A percentile compares a stretch with the other conserved stretches of the same genome.
phyloP scores from a whole-genome alignment of 495 filamentous ascomycete species.

The Penicillium arizonense region DNA sequence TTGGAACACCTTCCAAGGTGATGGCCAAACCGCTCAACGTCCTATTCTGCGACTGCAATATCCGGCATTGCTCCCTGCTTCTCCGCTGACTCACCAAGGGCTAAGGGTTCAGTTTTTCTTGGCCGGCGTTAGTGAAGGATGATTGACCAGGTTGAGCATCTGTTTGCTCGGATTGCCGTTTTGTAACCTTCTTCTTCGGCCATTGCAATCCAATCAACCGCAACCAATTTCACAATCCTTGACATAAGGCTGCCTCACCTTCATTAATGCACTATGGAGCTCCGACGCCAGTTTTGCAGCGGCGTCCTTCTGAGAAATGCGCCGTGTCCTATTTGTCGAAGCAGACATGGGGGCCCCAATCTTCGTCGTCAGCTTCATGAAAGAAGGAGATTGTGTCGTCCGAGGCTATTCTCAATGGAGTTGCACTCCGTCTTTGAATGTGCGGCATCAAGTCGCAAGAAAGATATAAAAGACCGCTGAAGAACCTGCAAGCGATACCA shows the following conservation, averaged over 20 bases:
- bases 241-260: neutral
- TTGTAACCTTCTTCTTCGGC: no score
- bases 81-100: no score
- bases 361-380: slow-evolving; percentile 3
- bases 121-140: no score
- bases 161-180: no score
- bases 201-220: no score
- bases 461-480: neutral
- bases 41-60: no score
- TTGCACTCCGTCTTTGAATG: neutral
- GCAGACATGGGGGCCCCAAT: neutral
- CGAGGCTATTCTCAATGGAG: neutral
- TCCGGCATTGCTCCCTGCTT: no score
- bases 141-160: no score
- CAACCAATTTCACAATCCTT: neutral
- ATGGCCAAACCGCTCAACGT: no score
- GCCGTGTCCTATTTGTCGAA: slow-evolving; percentile 5
- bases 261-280: neutral
- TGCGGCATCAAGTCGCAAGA: neutral
- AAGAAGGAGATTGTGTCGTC: neutral
- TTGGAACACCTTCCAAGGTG: no score
- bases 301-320: slow-evolving; percentile 3
- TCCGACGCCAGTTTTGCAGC: slow-evolving; percentile 11
- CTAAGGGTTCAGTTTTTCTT: no score
- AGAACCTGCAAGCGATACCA: no score